A percentile compares a stretch with the other conserved stretches of the same genome.
Evolutionary conservation across 2,329 filamentous ascomycete genomes (phyloP).

Genomic region (Pseudogymnoascus sp.): DNA sequence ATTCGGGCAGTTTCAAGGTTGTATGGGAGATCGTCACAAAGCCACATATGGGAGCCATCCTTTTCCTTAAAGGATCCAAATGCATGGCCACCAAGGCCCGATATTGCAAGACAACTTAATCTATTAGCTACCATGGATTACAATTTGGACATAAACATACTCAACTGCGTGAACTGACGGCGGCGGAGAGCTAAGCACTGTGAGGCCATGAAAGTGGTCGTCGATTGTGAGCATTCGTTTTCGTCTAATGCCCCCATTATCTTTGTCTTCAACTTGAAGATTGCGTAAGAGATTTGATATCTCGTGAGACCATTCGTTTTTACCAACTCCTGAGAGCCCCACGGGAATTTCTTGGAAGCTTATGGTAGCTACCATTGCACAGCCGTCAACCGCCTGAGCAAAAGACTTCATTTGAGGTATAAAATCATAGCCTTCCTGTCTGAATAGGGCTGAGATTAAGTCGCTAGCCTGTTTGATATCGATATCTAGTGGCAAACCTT

Average conservation of each 20-base stretch:
- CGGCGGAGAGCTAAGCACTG: not conserved
- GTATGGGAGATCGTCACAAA: constrained; percentile 10
- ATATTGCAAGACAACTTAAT: constrained; percentile 8
- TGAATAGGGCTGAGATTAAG: not conserved
- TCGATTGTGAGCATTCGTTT: not conserved
- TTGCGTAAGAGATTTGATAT: not conserved
- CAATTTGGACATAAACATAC: not conserved
- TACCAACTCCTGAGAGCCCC: not conserved
- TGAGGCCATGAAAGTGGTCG: not conserved
- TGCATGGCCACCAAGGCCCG: constrained; percentile 12
- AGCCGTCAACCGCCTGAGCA: not conserved
- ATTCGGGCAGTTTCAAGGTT: constrained; percentile 22
- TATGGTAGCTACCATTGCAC: not conserved
- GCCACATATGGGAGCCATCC: constrained; percentile 10
- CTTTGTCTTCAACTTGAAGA: not conserved
- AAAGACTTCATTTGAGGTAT: not conserved
- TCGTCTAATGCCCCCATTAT: not conserved
- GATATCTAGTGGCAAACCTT: not conserved
- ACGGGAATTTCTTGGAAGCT: not conserved
- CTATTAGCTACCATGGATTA: not conserved
- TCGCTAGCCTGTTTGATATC: not conserved
- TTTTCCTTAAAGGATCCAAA: constrained; percentile 13
- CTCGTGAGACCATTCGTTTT: not conserved
- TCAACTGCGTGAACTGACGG: not conserved
- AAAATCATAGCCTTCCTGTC: not conserved